Base-by-base conservation (phyloP, 495 filamentous ascomycete genomes). In the Achaetomiella virescens region DNA sequence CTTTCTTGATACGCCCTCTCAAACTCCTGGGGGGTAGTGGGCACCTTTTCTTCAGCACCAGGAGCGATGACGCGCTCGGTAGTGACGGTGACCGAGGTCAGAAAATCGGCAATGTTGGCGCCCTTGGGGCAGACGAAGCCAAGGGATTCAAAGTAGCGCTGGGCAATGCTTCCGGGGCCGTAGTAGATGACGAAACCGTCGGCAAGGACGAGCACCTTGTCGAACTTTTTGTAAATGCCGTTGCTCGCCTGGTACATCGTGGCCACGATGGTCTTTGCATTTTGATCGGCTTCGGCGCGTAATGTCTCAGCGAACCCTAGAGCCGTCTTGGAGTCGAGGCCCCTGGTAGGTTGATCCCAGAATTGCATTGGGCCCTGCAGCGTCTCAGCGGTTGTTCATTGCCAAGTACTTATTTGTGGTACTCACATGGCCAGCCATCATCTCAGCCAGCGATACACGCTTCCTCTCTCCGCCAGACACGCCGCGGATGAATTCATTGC, bases 221-320 rank as follows among this genome's bases (percentile, higher is more conserved):
- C 81, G 55, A 85, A 85, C 5, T 76, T 53, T 38, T 87, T 75
- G 56, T 87, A 89, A 20, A 84, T 83, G 24, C 71, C 71, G 56
- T 91, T 83, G 40, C 79, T 80, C 9, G 84, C 85, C 61, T 92
- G 87, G 63, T 91, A 91, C 33, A 91, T 81, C 1, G 84, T 81
- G 15, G 90, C 83, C n/a, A 79, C 66, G 14, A 77, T 76, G 3
- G 83, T 79, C 1, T 75, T 73, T 0, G 73, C 72, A 21, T 61
- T 65, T 17, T 81, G 68, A 31, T 83, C 75, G 0, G 84, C 78
- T 0, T 77, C 75, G 11, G 73, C 61, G 6, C 78, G 67, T 2
- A 83, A 60, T 7, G 72, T 61, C 37, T 70, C 60, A 24, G 75
- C 69, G 45, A 80, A 81, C 9, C 74, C 66, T 17, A 74, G 65